Conservation (phyloP, 352 stramenopile genomes). For the Pythium monospermum region DNA sequence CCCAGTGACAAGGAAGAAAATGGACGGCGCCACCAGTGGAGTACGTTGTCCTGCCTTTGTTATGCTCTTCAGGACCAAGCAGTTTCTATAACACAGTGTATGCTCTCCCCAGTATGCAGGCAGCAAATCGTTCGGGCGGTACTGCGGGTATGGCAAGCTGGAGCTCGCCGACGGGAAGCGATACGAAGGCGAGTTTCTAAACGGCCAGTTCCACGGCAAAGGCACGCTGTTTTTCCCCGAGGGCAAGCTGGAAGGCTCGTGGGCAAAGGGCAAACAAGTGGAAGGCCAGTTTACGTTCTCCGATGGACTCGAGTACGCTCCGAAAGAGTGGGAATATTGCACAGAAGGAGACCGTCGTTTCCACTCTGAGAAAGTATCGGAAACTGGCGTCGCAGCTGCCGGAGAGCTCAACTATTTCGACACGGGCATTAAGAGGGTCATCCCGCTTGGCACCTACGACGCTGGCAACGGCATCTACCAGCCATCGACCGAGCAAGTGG, state of each 20-base stretch:
- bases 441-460: constrained; percentile 70
- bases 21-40: not conserved
- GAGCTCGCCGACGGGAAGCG: constrained; percentile 54
- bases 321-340: constrained; percentile 62
- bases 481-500: constrained; percentile 47
- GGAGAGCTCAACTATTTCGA: constrained; percentile 74
- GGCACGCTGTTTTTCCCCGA: constrained; percentile 68
- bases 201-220: constrained; percentile 73
- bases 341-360: constrained; percentile 55
- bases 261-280: constrained; percentile 71
- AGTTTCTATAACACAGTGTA: too few relatives aligned
- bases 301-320: constrained; percentile 63
- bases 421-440: constrained; percentile 48
- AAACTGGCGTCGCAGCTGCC: constrained; percentile 41
- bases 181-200: constrained; percentile 79
- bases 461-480: constrained; percentile 73
- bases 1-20: not conserved
- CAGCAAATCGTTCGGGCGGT: constrained; percentile 49
- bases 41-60: not conserved
- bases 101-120: constrained; percentile 68
- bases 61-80: too few relatives aligned
- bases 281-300: constrained; percentile 75
- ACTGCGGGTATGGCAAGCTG: constrained; percentile 48
- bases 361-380: constrained; percentile 58
- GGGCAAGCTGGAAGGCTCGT: constrained; percentile 62